Conservation (phyloP, 768 basidiomycete genomes). For the Suillus lakei region DNA sequence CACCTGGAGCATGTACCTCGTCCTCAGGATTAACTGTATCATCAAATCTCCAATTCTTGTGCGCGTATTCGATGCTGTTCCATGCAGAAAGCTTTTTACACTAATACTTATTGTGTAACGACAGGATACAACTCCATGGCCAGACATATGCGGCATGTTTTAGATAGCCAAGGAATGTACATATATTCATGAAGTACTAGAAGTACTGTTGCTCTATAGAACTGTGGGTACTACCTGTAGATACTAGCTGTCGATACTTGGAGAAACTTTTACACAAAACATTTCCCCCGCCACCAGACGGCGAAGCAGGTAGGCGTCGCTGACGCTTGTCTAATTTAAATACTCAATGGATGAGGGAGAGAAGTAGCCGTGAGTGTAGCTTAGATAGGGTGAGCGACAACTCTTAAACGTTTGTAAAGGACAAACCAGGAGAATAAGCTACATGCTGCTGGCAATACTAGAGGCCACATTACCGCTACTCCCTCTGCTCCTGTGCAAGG, state of each 20-base stretch:
- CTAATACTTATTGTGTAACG: too few species aligned
- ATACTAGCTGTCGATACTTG: not conserved
- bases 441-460: not conserved
- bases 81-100: too few species aligned
- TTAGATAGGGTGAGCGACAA: not conserved
- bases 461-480: conserved; percentile 9
- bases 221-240: not conserved
- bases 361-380: not conserved
- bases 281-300: not conserved
- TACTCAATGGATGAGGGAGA: not conserved
- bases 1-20: too few species aligned
- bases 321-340: not conserved
- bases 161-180: not conserved
- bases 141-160: not conserved
- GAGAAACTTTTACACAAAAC: not conserved
- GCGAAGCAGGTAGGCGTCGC: not conserved
- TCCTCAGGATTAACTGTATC: too few species aligned
- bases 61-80: too few species aligned
- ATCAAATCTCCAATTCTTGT: not conserved
- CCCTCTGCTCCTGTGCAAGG: conserved; percentile 42
- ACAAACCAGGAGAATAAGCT: not conserved
- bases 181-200: not conserved
- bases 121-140: too few species aligned
- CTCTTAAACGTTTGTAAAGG: not conserved
- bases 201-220: not conserved